Percentiles rank a stretch among this genome's conserved stretches.
These are phyloP conservation scores for Microbotryum saponariae DNA, from an alignment of 1,284 basidiomycete species.

Conservation along the genomic window DNA sequence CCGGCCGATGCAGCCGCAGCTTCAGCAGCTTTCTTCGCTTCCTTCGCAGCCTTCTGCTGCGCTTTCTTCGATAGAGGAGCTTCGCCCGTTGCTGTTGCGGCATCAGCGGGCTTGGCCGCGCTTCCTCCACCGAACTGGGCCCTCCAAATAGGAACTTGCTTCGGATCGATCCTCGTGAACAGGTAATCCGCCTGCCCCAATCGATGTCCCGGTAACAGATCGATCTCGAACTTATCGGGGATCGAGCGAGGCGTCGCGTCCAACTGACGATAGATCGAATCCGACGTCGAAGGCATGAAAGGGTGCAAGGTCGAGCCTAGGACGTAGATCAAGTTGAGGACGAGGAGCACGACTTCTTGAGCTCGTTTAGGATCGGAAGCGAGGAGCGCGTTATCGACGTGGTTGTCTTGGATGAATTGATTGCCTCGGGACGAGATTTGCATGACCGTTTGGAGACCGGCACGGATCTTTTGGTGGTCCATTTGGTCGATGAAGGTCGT, in stretches of 20 bases:
- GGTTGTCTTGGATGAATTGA: slow-evolving; percentile 82
- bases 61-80: slow-evolving; percentile 51
- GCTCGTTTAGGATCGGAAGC: slow-evolving; percentile 72
- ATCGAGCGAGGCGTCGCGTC: slow-evolving; percentile 79
- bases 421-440: slow-evolving; percentile 86
- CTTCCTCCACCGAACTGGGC: slow-evolving; percentile 65
- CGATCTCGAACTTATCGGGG: slow-evolving; percentile 58
- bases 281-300: slow-evolving; percentile 90
- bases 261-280: slow-evolving; percentile 74
- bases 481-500: slow-evolving; percentile 77
- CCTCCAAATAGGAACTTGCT: slow-evolving; percentile 76
- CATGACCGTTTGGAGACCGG: slow-evolving; percentile 83
- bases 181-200: slow-evolving; percentile 82
- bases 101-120: slow-evolving; percentile 40
- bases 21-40: slow-evolving; percentile 40
- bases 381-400: slow-evolving; percentile 85
- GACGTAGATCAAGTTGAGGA: slow-evolving; percentile 87
- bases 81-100: slow-evolving; percentile 30
- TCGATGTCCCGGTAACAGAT: slow-evolving; percentile 78
- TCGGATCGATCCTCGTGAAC: slow-evolving; percentile 90
- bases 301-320: slow-evolving; percentile 81
- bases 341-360: slow-evolving; percentile 79
- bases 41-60: slow-evolving; percentile 27
- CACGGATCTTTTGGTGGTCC: slow-evolving; percentile 84
- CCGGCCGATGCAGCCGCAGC: slow-evolving; percentile 44